Evolutionary conservation across 176 grass and related monocot genomes (phyloP), one percentile per base, ranked within the genome.

Genomic region (Oropetium thomaeum): DNA sequence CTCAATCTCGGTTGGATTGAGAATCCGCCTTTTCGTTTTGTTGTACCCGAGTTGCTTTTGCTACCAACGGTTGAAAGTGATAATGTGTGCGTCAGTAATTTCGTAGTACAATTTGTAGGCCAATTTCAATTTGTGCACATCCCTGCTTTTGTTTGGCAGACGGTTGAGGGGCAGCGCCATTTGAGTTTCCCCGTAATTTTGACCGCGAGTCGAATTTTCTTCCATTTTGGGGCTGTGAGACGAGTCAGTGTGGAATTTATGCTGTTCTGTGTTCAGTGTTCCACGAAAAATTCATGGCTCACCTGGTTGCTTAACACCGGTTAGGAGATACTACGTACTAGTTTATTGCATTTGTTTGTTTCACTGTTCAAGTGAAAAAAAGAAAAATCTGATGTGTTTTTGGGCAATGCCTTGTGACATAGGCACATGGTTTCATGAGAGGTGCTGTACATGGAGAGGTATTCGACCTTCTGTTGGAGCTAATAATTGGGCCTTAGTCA

Each of bases 81-180:
- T 11, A 20, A 30, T 11, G 14, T 12, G 25, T 59, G 8, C 17
- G 19, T 32, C 17, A 20, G 17, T 70, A 44, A 44, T 49, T 70
- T 22, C 13, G 26, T 8, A 19, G 0, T n/a, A n/a, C n/a, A 55
- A 16, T 37, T 75, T 68, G 19, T 8, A 20, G 40, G 13, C 19
- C 40, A 40, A 74, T 51, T 59, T 85, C 40, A 40, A 74, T 51
- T 59, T 85, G 40, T 52, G 41, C 30, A 12, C 13, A 33, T 19
- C 2, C 1, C 8, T 20, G 0, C 3, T n/a, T 10, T 41, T 35
- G n/a, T 55, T 58, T 27, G 10, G 8, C 1, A 69, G 38, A 29
- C 4, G 10, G 5, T 54, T 64, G 43, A 10, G 4, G 17, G 37
- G 37, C 5, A 31, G 0, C 11, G 26, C 12, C 16, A 15, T 60